These are phyloP conservation scores for Aspergillus nanangensis DNA, from an alignment of 495 filamentous ascomycete species.

Conservation along the genomic window DNA sequence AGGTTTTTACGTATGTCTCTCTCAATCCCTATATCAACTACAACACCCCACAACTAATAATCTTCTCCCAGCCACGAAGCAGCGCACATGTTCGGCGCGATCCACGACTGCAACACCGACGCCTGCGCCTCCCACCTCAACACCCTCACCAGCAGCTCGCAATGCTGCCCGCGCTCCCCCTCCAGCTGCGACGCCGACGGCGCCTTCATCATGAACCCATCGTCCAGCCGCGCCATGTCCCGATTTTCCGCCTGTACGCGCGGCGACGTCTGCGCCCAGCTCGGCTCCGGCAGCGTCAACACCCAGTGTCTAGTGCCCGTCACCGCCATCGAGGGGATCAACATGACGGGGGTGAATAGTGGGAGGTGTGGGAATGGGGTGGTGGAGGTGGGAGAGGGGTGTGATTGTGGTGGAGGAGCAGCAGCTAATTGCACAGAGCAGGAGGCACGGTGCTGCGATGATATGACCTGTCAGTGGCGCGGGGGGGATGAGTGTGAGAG, in stretches of 20 bases:
- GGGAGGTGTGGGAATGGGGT: constrained; percentile 88
- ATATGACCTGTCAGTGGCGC: constrained; percentile 76
- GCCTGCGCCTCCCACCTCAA: too few relatives aligned
- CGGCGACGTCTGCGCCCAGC: constrained; percentile 80
- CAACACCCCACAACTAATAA: not conserved
- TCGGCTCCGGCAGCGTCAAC: constrained; percentile 65
- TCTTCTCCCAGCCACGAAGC: constrained; percentile 57
- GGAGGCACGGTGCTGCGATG: constrained; percentile 60
- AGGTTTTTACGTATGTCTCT: constrained; percentile 63
- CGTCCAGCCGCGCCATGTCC: constrained; percentile 61
- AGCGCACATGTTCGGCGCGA: constrained; percentile 85
- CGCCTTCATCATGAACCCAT: constrained; percentile 85
- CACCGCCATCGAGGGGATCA: constrained; percentile 39
- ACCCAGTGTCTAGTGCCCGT: constrained; percentile 58
- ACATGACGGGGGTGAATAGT: constrained; percentile 48
- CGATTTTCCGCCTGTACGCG: constrained; percentile 78
- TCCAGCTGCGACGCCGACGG: constrained; percentile 65
- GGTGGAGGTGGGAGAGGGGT: constrained; percentile 82
- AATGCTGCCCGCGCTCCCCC: constrained; percentile 73
- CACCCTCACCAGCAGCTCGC: constrained; percentile 35
- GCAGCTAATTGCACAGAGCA: constrained; percentile 53
- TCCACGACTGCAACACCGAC: constrained; percentile 71
- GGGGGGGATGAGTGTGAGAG: constrained; percentile 66
- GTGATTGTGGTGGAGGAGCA: constrained; percentile 69
- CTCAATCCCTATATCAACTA: not conserved